Conservation (phyloP, 345 rosid species). For the Odontarrhena argentea region DNA sequence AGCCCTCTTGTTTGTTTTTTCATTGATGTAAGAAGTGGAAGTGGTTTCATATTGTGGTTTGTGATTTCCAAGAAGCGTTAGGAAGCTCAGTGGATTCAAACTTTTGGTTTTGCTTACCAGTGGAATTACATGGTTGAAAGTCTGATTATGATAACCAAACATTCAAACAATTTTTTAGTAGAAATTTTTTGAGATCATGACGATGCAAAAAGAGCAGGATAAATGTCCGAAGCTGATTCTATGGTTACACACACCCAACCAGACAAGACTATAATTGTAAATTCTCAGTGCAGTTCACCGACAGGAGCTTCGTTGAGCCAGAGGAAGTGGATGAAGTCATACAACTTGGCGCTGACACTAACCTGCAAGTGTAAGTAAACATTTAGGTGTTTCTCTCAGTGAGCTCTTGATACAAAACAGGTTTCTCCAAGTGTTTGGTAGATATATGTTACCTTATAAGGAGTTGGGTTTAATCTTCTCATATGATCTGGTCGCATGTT, state of each 20-base stretch:
- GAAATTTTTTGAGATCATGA: too few relatives aligned
- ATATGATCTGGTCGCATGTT: slow-evolving; percentile 91
- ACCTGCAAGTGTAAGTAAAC: slow-evolving; percentile 53
- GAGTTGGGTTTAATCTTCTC: slow-evolving; percentile 92
- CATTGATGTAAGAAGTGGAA: too few relatives aligned
- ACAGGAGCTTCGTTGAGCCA: slow-evolving; percentile 99
- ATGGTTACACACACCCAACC: slow-evolving; percentile 1
- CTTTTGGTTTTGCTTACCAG: too few relatives aligned
- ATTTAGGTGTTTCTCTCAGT: background rate
- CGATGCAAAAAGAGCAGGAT: too few relatives aligned
- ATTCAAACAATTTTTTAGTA: too few relatives aligned
- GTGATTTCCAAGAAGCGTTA: too few relatives aligned
- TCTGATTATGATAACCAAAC: too few relatives aligned
- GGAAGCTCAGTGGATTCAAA: too few relatives aligned
- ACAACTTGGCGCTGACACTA: slow-evolving; percentile 80
- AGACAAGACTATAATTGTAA: background rate
- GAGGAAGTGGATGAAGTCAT: slow-evolving; percentile 89
- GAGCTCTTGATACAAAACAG: slow-evolving; percentile 18
- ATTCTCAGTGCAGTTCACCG: slow-evolving; percentile 69
- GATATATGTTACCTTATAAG: slow-evolving; percentile 65
- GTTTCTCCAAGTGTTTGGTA: background rate
- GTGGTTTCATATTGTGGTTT: too few relatives aligned
- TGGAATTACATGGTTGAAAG: too few relatives aligned
- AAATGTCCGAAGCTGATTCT: slow-evolving; percentile 12
- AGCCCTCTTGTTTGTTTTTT: too few relatives aligned